Percentiles rank a stretch among this genome's conserved stretches.
Evolutionary conservation across 139 green algal genomes (phyloP).

Genomic region (Marvania coccoides): DNA sequence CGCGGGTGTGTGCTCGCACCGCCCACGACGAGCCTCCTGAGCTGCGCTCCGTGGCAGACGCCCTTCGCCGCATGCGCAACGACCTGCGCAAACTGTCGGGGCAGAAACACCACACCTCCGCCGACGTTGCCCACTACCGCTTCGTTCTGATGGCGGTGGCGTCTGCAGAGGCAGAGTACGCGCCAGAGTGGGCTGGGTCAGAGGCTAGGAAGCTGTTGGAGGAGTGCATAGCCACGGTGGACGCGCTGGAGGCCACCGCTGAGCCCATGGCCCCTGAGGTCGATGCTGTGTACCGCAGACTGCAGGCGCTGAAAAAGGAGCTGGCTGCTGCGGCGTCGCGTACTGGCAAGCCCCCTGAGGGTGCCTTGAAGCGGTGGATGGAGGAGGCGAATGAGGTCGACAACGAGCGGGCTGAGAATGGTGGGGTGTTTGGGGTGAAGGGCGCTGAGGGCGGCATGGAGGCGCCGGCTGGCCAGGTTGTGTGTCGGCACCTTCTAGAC

Average conservation of each 20-base stretch:
- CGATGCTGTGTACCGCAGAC: background rate
- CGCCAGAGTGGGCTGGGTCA: background rate
- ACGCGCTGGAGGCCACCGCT: background rate
- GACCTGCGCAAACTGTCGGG: background rate
- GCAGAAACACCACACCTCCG: background rate
- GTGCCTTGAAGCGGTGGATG: background rate
- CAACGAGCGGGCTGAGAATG: background rate
- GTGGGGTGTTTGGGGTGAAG: background rate
- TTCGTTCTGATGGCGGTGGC: background rate
- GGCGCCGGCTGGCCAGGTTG: background rate
- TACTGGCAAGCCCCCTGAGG: background rate
- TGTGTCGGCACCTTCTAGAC: background rate
- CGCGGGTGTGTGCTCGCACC: background rate
- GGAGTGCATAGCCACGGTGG: background rate
- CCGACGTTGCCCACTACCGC: background rate
- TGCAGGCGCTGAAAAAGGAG: background rate
- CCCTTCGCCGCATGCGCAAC: background rate
- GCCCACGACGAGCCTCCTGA: background rate
- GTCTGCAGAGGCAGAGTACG: background rate
- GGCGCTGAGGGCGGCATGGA: background rate
- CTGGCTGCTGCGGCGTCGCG: background rate
- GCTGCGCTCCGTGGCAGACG: background rate
- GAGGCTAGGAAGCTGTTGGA: background rate
- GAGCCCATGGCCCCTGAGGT: background rate
- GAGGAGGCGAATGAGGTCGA: background rate